Evolutionary conservation across 2,329 filamentous ascomycete species (phyloP).

Genomic region (Akanthomyces dipterigenus): DNA sequence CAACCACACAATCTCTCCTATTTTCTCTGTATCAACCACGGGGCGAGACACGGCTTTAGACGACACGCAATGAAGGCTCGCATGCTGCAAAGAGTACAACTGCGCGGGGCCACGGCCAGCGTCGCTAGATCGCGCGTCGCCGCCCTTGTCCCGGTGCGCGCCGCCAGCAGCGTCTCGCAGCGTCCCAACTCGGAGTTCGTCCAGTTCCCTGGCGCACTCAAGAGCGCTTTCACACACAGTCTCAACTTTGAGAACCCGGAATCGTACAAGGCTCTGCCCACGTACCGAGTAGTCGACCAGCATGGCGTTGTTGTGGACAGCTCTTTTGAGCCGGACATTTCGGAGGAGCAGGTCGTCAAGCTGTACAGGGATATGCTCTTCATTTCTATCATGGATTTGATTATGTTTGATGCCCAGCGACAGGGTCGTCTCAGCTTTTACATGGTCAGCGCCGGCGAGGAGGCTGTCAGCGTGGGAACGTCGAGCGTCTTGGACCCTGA

Average conservation of each 20-base stretch:
- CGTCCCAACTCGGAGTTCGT: conserved; percentile 49
- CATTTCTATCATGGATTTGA: conserved; percentile 81
- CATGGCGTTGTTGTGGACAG: conserved; percentile 78
- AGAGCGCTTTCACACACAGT: conserved; percentile 80
- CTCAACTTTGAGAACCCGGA: conserved; percentile 73
- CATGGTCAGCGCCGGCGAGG: conserved; percentile 92
- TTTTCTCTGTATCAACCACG: neutral
- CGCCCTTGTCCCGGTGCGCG: conserved; percentile 24
- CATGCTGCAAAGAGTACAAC: conserved; percentile 23
- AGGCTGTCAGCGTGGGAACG: conserved; percentile 86
- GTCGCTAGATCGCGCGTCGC: conserved; percentile 16
- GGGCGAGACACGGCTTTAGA: neutral
- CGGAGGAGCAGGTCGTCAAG: conserved; percentile 53
- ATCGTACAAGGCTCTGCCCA: conserved; percentile 70
- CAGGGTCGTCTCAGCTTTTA: conserved; percentile 95
- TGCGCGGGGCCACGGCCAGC: conserved; percentile 19
- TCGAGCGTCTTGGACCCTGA: conserved; percentile 75
- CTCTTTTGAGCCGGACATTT: conserved; percentile 60
- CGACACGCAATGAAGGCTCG: conserved; percentile 26
- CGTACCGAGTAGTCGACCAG: conserved; percentile 87
- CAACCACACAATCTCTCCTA: neutral
- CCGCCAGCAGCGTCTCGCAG: conserved; percentile 47
- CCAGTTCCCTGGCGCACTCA: conserved; percentile 89
- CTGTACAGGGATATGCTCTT: conserved; percentile 61
- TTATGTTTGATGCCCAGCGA: conserved; percentile 97